Conservation (phyloP, 208 protist species). For the Porcisia hertigi region DNA sequence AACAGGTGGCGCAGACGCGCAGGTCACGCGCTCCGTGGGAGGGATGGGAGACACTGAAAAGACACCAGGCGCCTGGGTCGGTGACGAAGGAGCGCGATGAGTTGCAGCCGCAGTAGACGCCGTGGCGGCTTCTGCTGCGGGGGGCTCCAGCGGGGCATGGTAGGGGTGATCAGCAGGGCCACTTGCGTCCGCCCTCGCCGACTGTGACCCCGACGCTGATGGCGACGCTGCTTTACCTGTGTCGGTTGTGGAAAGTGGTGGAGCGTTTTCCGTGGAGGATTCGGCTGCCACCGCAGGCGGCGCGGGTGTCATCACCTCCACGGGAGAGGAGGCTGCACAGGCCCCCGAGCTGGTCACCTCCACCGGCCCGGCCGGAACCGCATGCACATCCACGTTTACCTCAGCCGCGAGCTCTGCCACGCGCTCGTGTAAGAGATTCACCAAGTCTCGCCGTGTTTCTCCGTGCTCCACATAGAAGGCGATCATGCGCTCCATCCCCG, state of each 20-base stretch:
- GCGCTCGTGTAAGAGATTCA: conserved; percentile 27
- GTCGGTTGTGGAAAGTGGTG: neutral
- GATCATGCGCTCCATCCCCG: conserved; percentile 29
- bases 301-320: neutral
- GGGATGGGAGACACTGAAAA: neutral
- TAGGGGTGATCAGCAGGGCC: neutral
- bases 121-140: neutral
- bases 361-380: conserved; percentile 16
- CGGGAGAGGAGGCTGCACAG: neutral
- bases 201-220: neutral
- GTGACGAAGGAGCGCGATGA: neutral
- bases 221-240: neutral
- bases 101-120: neutral
- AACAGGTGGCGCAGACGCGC: neutral
- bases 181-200: neutral
- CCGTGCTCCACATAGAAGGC: conserved; percentile 29
- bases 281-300: neutral
- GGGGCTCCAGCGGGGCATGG: neutral
- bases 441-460: conserved; percentile 35
- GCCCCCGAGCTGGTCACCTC: neutral
- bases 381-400: conserved; percentile 27
- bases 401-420: conserved; percentile 35
- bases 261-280: neutral
- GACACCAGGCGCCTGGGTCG: neutral
- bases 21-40: neutral